A percentile compares a stretch with the other conserved stretches of the same genome.
Conservation (phyloP, 441 rosid genomes). For the Daphne laureola region DNA sequence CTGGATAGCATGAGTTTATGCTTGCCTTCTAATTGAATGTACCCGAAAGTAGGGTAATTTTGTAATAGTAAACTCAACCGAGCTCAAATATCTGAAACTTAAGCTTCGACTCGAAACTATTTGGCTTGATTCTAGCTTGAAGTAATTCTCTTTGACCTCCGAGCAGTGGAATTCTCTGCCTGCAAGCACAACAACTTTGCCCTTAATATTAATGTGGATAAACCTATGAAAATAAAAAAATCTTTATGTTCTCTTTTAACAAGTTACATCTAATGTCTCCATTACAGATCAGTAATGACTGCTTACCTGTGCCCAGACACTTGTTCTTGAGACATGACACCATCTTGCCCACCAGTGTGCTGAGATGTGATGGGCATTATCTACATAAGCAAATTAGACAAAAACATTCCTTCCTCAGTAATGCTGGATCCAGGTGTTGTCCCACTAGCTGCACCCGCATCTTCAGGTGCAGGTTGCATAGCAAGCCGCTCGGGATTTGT, state of each 20-base stretch:
- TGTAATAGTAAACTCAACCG: too few relatives aligned
- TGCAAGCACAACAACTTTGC: constrained; percentile 19
- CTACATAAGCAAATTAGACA: constrained; percentile 56
- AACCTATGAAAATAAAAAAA: too few relatives aligned
- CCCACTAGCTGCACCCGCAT: constrained; percentile 19
- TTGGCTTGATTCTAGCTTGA: constrained; percentile 22
- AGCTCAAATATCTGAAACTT: too few relatives aligned
- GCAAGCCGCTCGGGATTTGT: constrained; percentile 23
- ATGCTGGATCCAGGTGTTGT: constrained; percentile 25
- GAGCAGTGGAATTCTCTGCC: constrained; percentile 35
- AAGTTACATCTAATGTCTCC: background rate
- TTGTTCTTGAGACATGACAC: constrained; percentile 17
- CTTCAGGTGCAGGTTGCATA: constrained; percentile 24
- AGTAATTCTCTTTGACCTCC: constrained; percentile 32
- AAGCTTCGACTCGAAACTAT: constrained; percentile 54
- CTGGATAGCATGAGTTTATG: too few relatives aligned
- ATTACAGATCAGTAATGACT: background rate
- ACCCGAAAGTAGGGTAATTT: too few relatives aligned
- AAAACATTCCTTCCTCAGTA: constrained; percentile 48
- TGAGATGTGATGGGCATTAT: constrained; percentile 50
- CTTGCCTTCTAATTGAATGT: constrained; percentile 52
- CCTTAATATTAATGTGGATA: too few relatives aligned
- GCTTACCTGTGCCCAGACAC: constrained; percentile 27
- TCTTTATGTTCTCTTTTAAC: background rate
- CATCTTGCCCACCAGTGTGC: constrained; percentile 23